phyloP scores from a whole-genome alignment of 805 yeast genomes.

The Yueomyces sp. region DNA sequence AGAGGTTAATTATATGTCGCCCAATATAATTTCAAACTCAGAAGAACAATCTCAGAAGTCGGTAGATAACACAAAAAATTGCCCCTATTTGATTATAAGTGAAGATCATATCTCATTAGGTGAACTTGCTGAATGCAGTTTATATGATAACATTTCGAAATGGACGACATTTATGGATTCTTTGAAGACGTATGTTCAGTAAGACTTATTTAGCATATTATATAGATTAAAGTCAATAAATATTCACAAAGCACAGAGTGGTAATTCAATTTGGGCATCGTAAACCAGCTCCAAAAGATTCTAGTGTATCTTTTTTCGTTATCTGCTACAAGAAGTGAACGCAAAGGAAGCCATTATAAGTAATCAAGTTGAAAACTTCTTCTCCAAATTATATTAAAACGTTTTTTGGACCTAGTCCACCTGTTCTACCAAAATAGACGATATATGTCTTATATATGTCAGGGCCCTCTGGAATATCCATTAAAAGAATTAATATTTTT shows the following conservation, averaged over 20 bases:
- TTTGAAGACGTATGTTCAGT: conserved; percentile 1
- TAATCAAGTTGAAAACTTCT: too few species aligned
- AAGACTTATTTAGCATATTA: too few species aligned
- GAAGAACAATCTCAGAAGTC: neutral
- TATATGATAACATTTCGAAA: conserved; percentile 10
- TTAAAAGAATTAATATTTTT: too few species aligned
- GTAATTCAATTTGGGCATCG: too few species aligned
- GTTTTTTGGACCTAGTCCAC: neutral
- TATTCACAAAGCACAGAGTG: too few species aligned
- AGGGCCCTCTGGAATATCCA: too few species aligned
- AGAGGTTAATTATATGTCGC: neutral
- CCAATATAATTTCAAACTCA: neutral
- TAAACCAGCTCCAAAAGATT: too few species aligned
- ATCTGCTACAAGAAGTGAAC: neutral
- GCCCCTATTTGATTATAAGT: conserved; percentile 9
- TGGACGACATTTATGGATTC: conserved; percentile 14
- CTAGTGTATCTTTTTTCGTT: neutral
- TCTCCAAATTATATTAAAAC: too few species aligned
- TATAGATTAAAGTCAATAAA: too few species aligned
- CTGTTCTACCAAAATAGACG: neutral
- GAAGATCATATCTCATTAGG: conserved; percentile 19
- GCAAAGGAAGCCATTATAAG: too few species aligned
- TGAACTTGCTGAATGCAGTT: conserved; percentile 10
- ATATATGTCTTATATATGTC: too few species aligned
- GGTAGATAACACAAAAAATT: neutral